A percentile compares a stretch with the other conserved stretches of the same genome.
phyloP scores from a whole-genome alignment of 129 eudicot species.

The Artemisia annua region DNA sequence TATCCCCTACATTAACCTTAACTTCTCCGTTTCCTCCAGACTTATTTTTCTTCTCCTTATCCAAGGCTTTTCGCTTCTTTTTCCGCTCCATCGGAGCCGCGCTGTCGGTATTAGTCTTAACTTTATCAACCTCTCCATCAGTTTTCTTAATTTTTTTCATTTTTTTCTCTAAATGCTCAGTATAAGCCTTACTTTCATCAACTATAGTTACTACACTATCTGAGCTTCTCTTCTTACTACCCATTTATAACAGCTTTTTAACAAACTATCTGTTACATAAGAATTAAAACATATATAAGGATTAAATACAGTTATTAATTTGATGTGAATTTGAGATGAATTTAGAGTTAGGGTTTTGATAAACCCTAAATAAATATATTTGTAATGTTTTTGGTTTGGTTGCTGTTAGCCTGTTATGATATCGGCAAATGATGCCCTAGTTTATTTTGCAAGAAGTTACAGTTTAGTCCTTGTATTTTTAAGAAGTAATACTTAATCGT shows the following conservation, averaged over 20 bases:
- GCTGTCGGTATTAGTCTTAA: neutral
- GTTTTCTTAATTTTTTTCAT: neutral
- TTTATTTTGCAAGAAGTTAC: neutral
- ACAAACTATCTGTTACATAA: neutral
- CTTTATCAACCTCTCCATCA: constrained; percentile 33
- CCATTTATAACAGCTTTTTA: neutral
- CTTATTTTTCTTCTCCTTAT: constrained; percentile 61
- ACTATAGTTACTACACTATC: neutral
- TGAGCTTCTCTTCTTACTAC: constrained; percentile 5
- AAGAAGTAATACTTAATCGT: too few species aligned
- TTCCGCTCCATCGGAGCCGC: constrained; percentile 79
- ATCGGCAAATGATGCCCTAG: neutral
- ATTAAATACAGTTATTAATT: too few species aligned
- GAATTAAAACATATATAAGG: neutral
- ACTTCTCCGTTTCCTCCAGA: constrained; percentile 20
- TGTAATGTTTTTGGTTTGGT: neutral
- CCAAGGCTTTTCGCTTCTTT: constrained; percentile 67
- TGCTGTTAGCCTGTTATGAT: neutral
- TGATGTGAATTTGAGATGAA: neutral
- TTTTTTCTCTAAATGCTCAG: constrained; percentile 1
- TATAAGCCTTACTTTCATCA: neutral
- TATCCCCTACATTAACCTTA: constrained; percentile 21
- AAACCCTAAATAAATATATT: neutral
- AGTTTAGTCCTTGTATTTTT: constrained; percentile 27
- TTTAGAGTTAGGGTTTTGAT: neutral